Base-by-base conservation (phyloP, 768 basidiomycete species). In the Lactarius pseudohatsudake region DNA sequence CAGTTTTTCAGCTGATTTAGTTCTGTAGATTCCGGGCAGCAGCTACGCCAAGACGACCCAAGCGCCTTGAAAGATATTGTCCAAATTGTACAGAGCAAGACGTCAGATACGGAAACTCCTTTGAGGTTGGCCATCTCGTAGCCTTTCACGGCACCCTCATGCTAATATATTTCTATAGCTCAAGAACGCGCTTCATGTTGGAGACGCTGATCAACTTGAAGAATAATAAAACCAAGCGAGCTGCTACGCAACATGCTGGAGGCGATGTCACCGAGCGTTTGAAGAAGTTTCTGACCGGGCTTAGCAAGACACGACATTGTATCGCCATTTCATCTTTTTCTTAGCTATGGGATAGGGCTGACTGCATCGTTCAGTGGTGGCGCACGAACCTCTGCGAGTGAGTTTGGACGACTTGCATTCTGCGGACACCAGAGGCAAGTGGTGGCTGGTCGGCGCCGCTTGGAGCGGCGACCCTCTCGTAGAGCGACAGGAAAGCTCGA, bases 381-480 rank as follows among this genome's bases (percentile, higher is more conserved):
- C 88, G 0, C 87, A 92, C 72, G 97, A 98, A 55, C 88, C 95
- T 0, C 81, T 99, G 9, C 88, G 94, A 8, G 86, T 97, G 1
- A 87, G 91, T 0, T 80, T 98, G 28, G 81, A 81, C n/a, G 96
- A 98, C 76, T 82, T 98, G 6, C 91, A 85, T 66, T 85, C 87
- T 0, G 88, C 94, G 1, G 87, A 92, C 64, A 90, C 83, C 13
- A 91, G 88, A 74, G 97, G 96, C 5, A 97, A 97, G 79, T 98
- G 97, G 97, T 98, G 97, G 96, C 82, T 98, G 2, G 92, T 98
- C 41, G 97, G 96, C 20, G 94, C 96, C 1, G 96, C 92, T 0
- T 99, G 96, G 96, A 84, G 84, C 38, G 96, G 96, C 2, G 88
- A 98, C 72, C 96, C 97, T 9, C 83, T 98, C 4, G 81, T 88